These are phyloP conservation scores for Lablab purpureus DNA, from an alignment of 306 rosid species.

Conservation along the genomic window DNA sequence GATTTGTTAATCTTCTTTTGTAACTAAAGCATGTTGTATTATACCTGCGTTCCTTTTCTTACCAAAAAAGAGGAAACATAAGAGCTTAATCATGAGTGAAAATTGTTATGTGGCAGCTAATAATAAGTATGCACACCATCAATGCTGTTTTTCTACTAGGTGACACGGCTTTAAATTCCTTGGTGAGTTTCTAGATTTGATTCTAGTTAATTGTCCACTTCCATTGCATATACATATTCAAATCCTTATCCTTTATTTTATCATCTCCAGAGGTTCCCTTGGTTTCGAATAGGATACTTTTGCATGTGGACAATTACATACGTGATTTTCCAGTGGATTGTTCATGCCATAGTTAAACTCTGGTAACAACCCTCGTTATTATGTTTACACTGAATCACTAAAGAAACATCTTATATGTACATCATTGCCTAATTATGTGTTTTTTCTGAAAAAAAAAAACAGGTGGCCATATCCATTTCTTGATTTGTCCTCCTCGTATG, in stretches of 20 bases:
- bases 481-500: slow-evolving; percentile 80
- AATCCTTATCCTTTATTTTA: slow-evolving; percentile 38
- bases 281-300: slow-evolving; percentile 97
- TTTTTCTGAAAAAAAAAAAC: slow-evolving; percentile 43
- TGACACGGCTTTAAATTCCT: slow-evolving; percentile 81
- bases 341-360: slow-evolving; percentile 76
- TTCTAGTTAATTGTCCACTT: slow-evolving; percentile 29
- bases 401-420: slow-evolving; percentile 13
- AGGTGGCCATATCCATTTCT: slow-evolving; percentile 99
- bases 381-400: background rate
- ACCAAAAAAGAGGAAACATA: slow-evolving; percentile 5
- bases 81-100: slow-evolving; percentile 8
- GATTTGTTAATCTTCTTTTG: background rate
- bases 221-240: background rate
- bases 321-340: slow-evolving; percentile 85
- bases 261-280: slow-evolving; percentile 78
- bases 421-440: slow-evolving; percentile 25
- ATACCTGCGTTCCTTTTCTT: background rate
- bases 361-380: slow-evolving; percentile 61
- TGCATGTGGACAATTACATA: slow-evolving; percentile 84
- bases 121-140: slow-evolving; percentile 79
- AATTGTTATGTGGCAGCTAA: slow-evolving; percentile 61
- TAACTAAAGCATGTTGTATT: background rate
- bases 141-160: slow-evolving; percentile 92
- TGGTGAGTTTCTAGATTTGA: slow-evolving; percentile 63